Conservation (phyloP, 192 early-diverging fungal species). For the Diversispora epigaea region DNA sequence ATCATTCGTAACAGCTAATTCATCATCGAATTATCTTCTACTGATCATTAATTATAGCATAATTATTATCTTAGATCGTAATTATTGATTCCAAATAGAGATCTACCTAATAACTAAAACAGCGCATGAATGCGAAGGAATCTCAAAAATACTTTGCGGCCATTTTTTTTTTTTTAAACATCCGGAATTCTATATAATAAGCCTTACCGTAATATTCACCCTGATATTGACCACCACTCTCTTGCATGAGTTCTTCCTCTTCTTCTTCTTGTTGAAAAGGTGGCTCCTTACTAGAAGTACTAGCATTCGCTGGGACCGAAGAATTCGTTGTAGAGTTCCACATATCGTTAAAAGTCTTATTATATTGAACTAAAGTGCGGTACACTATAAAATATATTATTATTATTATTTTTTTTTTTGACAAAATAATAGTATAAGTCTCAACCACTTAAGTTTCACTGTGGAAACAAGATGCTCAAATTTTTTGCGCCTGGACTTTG, state of each 20-base stretch:
- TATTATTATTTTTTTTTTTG: background rate
- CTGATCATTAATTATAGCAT: too few species aligned
- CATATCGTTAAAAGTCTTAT: conserved; percentile 3
- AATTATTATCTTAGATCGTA: too few species aligned
- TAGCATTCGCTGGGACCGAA: background rate
- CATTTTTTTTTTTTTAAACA: background rate
- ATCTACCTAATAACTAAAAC: too few species aligned
- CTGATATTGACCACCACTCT: conserved; percentile 17
- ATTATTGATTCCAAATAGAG: too few species aligned
- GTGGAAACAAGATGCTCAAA: background rate
- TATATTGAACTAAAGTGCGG: background rate
- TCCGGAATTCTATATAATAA: background rate
- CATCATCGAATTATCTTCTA: too few species aligned
- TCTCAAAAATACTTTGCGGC: background rate
- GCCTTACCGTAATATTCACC: conserved; percentile 17
- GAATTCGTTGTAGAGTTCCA: conserved; percentile 16
- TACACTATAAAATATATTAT: background rate
- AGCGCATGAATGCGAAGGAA: too few species aligned
- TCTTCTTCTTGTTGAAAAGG: conserved; percentile 22
- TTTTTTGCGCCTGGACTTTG: background rate
- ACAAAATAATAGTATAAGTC: background rate
- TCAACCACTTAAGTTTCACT: background rate
- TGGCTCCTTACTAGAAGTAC: conserved; percentile 13
- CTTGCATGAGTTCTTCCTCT: conserved; percentile 28
- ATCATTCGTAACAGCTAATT: too few species aligned